Conservation (phyloP, 805 yeast species). For the Grigorovia transvaalensis region DNA sequence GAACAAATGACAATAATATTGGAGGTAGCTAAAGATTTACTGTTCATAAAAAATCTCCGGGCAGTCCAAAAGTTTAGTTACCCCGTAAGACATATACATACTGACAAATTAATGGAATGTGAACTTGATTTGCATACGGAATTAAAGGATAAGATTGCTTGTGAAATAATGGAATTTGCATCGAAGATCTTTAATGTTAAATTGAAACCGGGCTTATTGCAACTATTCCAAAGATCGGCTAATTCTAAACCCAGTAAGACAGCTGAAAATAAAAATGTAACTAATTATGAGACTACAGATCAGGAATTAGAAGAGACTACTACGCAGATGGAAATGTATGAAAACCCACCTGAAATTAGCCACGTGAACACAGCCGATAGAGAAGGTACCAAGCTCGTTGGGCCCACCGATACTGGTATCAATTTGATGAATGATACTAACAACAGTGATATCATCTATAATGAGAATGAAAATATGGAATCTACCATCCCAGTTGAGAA, state of each 20-base stretch:
- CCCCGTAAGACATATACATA: not conserved
- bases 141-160: not conserved
- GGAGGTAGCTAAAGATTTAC: not conserved
- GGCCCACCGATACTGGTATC: no score
- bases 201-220: not conserved
- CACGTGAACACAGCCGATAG: not conserved
- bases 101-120: not conserved
- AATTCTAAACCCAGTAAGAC: no score
- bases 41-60: not conserved
- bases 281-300: no score
- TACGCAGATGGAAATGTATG: not conserved
- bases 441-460: no score
- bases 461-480: not conserved
- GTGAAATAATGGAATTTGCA: not conserved
- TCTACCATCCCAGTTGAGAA: not conserved
- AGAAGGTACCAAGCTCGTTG: no score
- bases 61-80: not conserved
- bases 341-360: no score
- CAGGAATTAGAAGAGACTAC: no score
- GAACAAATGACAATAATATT: slow-evolving; percentile 4
- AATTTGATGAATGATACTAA: no score
- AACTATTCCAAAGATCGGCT: no score
- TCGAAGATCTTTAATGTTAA: not conserved
- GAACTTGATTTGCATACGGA: not conserved
- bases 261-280: no score